Evolutionary conservation across 2,329 filamentous ascomycete species (phyloP).

Genomic region (Xylaria sp.): DNA sequence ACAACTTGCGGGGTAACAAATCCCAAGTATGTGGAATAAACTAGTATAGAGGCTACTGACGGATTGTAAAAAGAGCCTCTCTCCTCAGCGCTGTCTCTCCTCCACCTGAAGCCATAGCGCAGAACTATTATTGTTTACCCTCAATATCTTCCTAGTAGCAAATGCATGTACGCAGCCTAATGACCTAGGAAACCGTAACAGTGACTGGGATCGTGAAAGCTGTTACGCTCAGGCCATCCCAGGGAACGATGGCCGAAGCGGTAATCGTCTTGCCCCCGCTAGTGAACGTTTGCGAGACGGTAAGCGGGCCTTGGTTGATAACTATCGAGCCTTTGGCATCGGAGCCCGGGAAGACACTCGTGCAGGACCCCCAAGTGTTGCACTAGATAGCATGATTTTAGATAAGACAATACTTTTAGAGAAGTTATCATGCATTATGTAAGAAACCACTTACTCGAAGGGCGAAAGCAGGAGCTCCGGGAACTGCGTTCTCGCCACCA

Average conservation of each 20-base stretch:
- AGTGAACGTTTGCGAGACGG: conserved; percentile 18
- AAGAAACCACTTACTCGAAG: conserved; percentile 18
- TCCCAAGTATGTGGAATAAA: too few species aligned
- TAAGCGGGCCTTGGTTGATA: conserved; percentile 13
- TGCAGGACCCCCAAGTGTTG: conserved; percentile 14
- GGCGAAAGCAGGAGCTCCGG: conserved; percentile 19
- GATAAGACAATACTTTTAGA: not conserved
- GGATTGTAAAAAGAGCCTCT: too few species aligned
- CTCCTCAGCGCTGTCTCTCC: too few species aligned
- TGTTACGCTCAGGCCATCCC: conserved; percentile 5
- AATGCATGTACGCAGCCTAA: not conserved
- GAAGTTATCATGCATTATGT: not conserved
- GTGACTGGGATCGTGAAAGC: conserved; percentile 5
- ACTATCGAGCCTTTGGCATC: not conserved
- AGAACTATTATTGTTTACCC: not conserved
- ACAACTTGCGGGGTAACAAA: too few species aligned
- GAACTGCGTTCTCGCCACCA: conserved; percentile 6
- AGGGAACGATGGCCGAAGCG: not conserved
- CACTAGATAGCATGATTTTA: conserved; percentile 7
- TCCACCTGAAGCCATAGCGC: too few species aligned
- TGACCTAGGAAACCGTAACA: not conserved
- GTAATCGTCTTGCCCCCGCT: conserved; percentile 1
- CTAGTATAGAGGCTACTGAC: too few species aligned
- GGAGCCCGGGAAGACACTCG: conserved; percentile 8
- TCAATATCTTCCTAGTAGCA: not conserved